Base-by-base conservation (phyloP, 1,139 yeast species). In the Protomyces macrosporus region DNA sequence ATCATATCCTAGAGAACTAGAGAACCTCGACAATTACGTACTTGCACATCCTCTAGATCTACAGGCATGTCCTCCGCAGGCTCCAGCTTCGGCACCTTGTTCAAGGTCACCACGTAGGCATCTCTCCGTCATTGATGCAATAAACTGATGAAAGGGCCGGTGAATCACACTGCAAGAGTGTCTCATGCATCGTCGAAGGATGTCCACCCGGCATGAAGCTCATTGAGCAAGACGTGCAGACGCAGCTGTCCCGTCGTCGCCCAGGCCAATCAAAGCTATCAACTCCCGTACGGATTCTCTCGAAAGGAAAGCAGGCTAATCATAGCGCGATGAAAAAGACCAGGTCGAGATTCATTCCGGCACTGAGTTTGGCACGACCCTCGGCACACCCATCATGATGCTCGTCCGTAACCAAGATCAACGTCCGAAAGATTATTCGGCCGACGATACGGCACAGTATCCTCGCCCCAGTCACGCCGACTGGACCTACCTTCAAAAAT, bases 391-490 rank as follows among this genome's bases (percentile, higher is more conserved):
- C 51, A 88, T 93, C 69, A 97, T 90, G 32, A 89, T 93, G 97
- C 75, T 90, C 67, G 96, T 93, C 32, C 81, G 81, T 72, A 93
- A 93, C 76, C 91, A 93, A 78, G 98, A 93, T 77, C 98, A 93
- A 75, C 84, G 98, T 73, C 98, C 98, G 16, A 84, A 90, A 69
- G 98, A 93, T 76, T 93, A 93, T 79, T 83, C 90, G 36, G 98
- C 91, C 73, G 91, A 96, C 75, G 58, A 56, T 51, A 69, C 65
- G 66, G 97, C 91, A 74, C 81, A 87, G 69, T 93, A 86, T 79
- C 98, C 98, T 69, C 85, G 98, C 75, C 98, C 98, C 34, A 88
- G 97, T 54, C 98, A 93, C 76, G 98, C 98, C 14, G 98, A 93
- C 77, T 90, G 82, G 82, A 93, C 98, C 33, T 93, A 93, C 77